These are phyloP conservation scores for Zygotorulaspora mrakii DNA, from an alignment of 1,139 yeast species.

Conservation along the genomic window DNA sequence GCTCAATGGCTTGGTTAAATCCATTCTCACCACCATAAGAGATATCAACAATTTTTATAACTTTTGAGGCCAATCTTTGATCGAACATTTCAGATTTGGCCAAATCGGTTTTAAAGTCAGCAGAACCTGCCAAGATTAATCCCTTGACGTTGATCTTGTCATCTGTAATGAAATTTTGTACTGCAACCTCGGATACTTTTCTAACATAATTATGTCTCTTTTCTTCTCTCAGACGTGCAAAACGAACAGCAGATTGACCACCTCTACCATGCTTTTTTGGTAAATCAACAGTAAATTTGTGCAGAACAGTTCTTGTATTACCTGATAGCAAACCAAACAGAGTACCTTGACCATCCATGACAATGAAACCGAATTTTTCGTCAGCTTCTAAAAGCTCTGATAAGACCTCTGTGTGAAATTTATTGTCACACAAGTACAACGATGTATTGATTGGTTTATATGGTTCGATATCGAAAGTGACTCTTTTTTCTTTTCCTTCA, in stretches of 20 bases:
- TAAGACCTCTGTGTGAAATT: slow-evolving; percentile 95
- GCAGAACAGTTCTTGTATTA: slow-evolving; percentile 92
- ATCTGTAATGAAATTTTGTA: slow-evolving; percentile 86
- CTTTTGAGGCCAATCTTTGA: slow-evolving; percentile 78
- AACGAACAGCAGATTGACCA: slow-evolving; percentile 99
- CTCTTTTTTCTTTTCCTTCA: slow-evolving; percentile 94
- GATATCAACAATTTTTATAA: slow-evolving; percentile 89
- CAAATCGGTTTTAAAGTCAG: slow-evolving; percentile 94
- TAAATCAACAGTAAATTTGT: slow-evolving; percentile 93
- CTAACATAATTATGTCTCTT: slow-evolving; percentile 97
- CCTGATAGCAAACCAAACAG: slow-evolving; percentile 95
- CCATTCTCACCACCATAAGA: slow-evolving; percentile 99
- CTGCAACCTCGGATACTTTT: slow-evolving; percentile 97
- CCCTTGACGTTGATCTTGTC: slow-evolving; percentile 95
- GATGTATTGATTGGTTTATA: slow-evolving; percentile 98
- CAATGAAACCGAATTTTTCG: slow-evolving; percentile 92
- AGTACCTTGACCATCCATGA: slow-evolving; percentile 99
- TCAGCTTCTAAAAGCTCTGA: slow-evolving; percentile 91
- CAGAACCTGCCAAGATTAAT: slow-evolving; percentile 94
- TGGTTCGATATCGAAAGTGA: slow-evolving; percentile 93
- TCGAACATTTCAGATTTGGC: slow-evolving; percentile 92
- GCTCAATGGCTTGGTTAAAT: slow-evolving; percentile 96
- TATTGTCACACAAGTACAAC: slow-evolving; percentile 91
- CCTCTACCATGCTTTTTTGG: slow-evolving; percentile 99
- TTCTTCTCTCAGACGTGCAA: slow-evolving; percentile 97